phyloP scores from a whole-genome alignment of 2,329 filamentous ascomycete genomes.

The Dactylellina sp. region DNA sequence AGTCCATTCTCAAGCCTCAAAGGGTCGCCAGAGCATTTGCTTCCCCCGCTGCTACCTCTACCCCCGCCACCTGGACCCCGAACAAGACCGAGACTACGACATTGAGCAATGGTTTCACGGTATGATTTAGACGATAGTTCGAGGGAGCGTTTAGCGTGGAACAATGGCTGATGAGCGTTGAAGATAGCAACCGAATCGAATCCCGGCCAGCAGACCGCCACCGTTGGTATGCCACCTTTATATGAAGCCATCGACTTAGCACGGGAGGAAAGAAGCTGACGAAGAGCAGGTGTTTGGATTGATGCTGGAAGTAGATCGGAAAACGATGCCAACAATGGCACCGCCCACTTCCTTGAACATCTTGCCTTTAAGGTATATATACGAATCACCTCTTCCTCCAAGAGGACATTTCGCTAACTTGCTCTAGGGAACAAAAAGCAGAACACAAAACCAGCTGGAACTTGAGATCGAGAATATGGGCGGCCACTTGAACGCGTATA shows the following conservation, averaged over 20 bases:
- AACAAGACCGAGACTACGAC: constrained; percentile 96
- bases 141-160: constrained; percentile 1
- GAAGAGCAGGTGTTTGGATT: constrained; percentile 97
- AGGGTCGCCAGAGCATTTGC: constrained; percentile 54
- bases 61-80: constrained; percentile 66
- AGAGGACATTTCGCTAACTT: constrained; percentile 36
- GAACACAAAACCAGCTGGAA: constrained; percentile 96
- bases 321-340: constrained; percentile 98
- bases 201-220: constrained; percentile 64
- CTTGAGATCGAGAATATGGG: constrained; percentile 99
- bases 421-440: constrained; percentile 84
- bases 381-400: constrained; percentile 53
- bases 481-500: constrained; percentile 98
- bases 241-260: constrained; percentile 72
- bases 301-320: constrained; percentile 98
- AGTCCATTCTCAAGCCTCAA: constrained; percentile 56
- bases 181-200: constrained; percentile 62
- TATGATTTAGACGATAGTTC: constrained; percentile 63
- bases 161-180: constrained; percentile 33
- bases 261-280: constrained; percentile 95
- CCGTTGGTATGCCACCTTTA: constrained; percentile 57
- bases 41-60: constrained; percentile 58
- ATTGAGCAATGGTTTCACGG: constrained; percentile 96
- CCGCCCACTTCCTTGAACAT: constrained; percentile 99
- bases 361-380: constrained; percentile 93